Evolutionary conservation across 352 stramenopile species (phyloP), one percentile per base, ranked within the genome.

Genomic region (Phytophthora sansomeana): DNA sequence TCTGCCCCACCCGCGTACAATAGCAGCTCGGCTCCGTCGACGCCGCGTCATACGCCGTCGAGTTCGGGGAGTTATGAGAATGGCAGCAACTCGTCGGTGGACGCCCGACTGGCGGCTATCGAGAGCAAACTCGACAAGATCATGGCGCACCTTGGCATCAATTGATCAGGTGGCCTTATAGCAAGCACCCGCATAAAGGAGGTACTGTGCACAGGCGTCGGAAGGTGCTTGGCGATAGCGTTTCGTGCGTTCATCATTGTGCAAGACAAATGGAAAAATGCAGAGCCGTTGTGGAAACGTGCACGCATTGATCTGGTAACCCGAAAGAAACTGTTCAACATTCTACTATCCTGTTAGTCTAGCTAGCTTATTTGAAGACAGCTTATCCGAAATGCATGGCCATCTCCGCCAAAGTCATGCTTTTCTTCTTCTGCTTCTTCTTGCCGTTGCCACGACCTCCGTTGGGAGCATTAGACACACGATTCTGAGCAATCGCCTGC

Each of bases 61-160:
- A 50, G 64, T 50, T 43, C 46, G n/a, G n/a, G n/a, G 41, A 69
- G 47, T 16, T 67, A 74, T 44, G 75, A 81, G 55, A 68, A 62
- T 33, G 62, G 63, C 17, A 58, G 33, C 32, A 49, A 39, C 5
- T 67, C n/a, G n/a, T n/a, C 55, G 5, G 43, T 93, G 39, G 87
- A 96, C 26, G 67, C 84, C 16, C 78, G 89, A 16, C 76, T 97
- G 33, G 72, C 72, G 28, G 67, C 84, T 1, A 94, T 97, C 60
- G 90, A 97, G 57, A 75, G 66, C 59, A 97, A 97, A 46, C 80
- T 97, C 33, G 86, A 97, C 80, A 96, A 96, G 72, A 93, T 97
- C 70, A 85, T 97, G 78, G 78, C 80, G 26, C 85, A 96, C 50
- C 69, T 97, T 9, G 87, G 87, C 52, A 89, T 90, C 56, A 85